phyloP scores from a whole-genome alignment of 768 basidiomycete species.

The Fomitopsis pulvina region DNA sequence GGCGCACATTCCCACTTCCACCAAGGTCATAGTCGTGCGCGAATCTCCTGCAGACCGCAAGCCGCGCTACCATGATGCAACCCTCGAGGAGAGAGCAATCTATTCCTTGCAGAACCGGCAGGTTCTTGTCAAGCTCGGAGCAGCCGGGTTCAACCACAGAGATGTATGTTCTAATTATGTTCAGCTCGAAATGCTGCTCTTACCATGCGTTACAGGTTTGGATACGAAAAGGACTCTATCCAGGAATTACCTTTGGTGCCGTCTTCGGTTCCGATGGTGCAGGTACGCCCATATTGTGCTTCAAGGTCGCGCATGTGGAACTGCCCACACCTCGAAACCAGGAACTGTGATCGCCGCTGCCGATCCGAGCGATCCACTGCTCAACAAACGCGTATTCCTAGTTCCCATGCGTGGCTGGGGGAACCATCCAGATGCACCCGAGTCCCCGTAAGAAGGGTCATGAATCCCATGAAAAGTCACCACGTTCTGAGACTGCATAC shows the following conservation, averaged over 20 bases:
- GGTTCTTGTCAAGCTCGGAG: conserved; percentile 59
- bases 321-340: conserved; percentile 17
- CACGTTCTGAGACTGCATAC: neutral
- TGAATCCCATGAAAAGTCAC: neutral
- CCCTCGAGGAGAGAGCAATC: conserved; percentile 43
- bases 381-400: conserved; percentile 67
- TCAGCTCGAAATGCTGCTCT: neutral
- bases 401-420: conserved; percentile 76
- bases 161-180: conserved; percentile 39
- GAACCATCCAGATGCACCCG: conserved; percentile 54
- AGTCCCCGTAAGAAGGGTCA: conserved; percentile 46
- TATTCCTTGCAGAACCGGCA: conserved; percentile 47
- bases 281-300: conserved; percentile 31
- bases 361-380: conserved; percentile 45
- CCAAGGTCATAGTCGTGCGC: conserved; percentile 43
- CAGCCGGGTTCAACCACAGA: conserved; percentile 73
- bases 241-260: conserved; percentile 49
- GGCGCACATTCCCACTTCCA: conserved; percentile 15
- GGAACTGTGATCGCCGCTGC: conserved; percentile 58
- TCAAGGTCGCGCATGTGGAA: neutral
- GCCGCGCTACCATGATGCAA: conserved; percentile 51
- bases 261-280: conserved; percentile 71
- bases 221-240: conserved; percentile 66
- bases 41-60: conserved; percentile 32
- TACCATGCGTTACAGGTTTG: conserved; percentile 45